Base-by-base conservation (phyloP, 225 moss, liverwort and hornwort species). In the Rhytidiadelphus loreus region DNA sequence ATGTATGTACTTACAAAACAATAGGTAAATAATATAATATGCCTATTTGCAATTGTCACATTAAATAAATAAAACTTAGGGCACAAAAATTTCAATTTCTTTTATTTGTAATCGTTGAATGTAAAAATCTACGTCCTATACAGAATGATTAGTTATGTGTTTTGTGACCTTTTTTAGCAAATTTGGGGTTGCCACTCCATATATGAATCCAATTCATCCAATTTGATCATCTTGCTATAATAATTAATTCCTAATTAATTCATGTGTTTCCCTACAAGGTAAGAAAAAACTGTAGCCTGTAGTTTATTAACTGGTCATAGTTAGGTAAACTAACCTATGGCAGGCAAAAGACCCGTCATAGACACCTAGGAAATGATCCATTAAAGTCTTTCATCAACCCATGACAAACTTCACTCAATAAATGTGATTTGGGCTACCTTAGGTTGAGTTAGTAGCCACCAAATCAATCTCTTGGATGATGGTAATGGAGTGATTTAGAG, bases 291-390 rank as follows among this genome's bases (percentile, higher is more conserved):
- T n/a, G n/a, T n/a, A n/a, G n/a, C n/a, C n/a, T n/a, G n/a, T n/a
- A n/a, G n/a, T n/a, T n/a, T n/a, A n/a, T n/a, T n/a, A n/a, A n/a
- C n/a, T n/a, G n/a, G n/a, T n/a, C n/a, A n/a, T n/a, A n/a, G n/a
- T n/a, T n/a, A 6, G 1, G 8, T 66, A 20, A 65, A 21, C 2
- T 4, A 20, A 37, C 35, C 65, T 65, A 35, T 20, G 11, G 21
- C 4, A 37, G 1, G 11, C 0, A 37, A 0, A 66, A 66, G 6
- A 20, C 1, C 19, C 3, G 13, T 60, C 13, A 11, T 20, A 65
- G 35, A 65, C 35, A 35, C 20, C 20, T 37, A 19, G 11, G 0
- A 1, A 65, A 20, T 11, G 11, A 65, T 11, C 20, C 35, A 65
- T 65, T 64, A 64, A 18, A 17, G 9, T 64, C 37, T 20, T 65